A percentile compares a stretch with the other conserved stretches of the same genome.
phyloP scores from a whole-genome alignment of 1,139 yeast species.

The Hemisphaericaspora subhashii region DNA sequence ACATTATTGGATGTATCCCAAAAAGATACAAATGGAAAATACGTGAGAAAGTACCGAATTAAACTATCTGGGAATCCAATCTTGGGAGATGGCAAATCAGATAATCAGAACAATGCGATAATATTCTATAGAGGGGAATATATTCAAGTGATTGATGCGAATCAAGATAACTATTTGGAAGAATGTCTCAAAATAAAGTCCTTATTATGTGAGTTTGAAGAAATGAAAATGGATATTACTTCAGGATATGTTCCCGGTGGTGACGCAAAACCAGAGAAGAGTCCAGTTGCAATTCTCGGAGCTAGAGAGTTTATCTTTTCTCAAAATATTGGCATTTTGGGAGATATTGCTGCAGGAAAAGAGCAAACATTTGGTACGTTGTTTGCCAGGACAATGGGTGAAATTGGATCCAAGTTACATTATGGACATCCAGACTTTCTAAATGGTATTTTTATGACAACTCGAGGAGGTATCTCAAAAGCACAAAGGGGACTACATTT shows the following conservation, averaged over 20 bases:
- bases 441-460: slow-evolving; percentile 90
- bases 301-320: slow-evolving; percentile 99
- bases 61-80: slow-evolving; percentile 98
- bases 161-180: slow-evolving; percentile 96
- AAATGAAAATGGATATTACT: slow-evolving; percentile 81
- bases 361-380: slow-evolving; percentile 99
- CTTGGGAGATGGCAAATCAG: slow-evolving; percentile 99
- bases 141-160: slow-evolving; percentile 96
- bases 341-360: slow-evolving; percentile 99
- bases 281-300: slow-evolving; percentile 98
- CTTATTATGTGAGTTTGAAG: slow-evolving; percentile 97
- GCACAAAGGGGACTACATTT: slow-evolving; percentile 98
- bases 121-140: slow-evolving; percentile 99
- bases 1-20: slow-evolving; percentile 96
- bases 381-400: slow-evolving; percentile 96
- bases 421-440: slow-evolving; percentile 99
- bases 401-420: slow-evolving; percentile 98
- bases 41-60: slow-evolving; percentile 97
- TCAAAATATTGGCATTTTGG: slow-evolving; percentile 96
- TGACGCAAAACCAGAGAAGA: slow-evolving; percentile 35
- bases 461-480: slow-evolving; percentile 99
- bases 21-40: slow-evolving; percentile 95
- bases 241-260: slow-evolving; percentile 72
- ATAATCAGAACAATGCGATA: slow-evolving; percentile 95
- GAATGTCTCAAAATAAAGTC: slow-evolving; percentile 98